A percentile compares a stretch with the other conserved stretches of the same genome.
Conservation (phyloP, 805 yeast species). For the Wickerhamomyces ciferrii region DNA sequence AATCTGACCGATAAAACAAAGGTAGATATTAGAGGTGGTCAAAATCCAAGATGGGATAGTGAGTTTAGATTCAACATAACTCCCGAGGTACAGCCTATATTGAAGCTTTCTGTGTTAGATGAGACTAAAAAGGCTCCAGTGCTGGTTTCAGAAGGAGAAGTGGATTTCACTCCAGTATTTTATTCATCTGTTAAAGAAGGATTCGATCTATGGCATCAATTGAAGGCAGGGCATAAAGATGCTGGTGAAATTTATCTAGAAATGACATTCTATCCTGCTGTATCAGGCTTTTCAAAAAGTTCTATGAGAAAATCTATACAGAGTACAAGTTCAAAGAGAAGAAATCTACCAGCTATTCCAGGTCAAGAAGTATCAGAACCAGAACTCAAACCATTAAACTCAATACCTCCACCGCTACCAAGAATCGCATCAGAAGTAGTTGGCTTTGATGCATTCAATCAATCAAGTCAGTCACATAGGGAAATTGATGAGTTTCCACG, state of each 20-base stretch:
- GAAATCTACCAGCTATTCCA: slow-evolving; percentile 24
- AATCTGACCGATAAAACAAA: slow-evolving; percentile 78
- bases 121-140: slow-evolving; percentile 84
- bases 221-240: slow-evolving; percentile 59
- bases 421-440: slow-evolving; percentile 2
- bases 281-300: slow-evolving; percentile 12
- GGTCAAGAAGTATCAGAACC: slow-evolving; percentile 8
- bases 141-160: slow-evolving; percentile 74
- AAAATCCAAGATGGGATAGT: slow-evolving; percentile 84
- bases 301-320: slow-evolving; percentile 4
- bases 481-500: background rate
- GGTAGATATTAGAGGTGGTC: slow-evolving; percentile 84
- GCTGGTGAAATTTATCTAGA: slow-evolving; percentile 90
- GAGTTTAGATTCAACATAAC: slow-evolving; percentile 65
- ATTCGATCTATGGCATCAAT: slow-evolving; percentile 78
- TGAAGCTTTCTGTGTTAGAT: slow-evolving; percentile 75
- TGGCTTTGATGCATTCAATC: background rate
- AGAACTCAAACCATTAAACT: background rate
- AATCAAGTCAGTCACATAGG: background rate
- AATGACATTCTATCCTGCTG: slow-evolving; percentile 80
- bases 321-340: slow-evolving; percentile 5
- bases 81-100: slow-evolving; percentile 53
- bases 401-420: slow-evolving; percentile 20
- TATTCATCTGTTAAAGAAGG: slow-evolving; percentile 66
- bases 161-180: slow-evolving; percentile 73